Evolutionary conservation across 108 stramenopile genomes (phyloP).

Genomic region (Discostella pseudostelligera): DNA sequence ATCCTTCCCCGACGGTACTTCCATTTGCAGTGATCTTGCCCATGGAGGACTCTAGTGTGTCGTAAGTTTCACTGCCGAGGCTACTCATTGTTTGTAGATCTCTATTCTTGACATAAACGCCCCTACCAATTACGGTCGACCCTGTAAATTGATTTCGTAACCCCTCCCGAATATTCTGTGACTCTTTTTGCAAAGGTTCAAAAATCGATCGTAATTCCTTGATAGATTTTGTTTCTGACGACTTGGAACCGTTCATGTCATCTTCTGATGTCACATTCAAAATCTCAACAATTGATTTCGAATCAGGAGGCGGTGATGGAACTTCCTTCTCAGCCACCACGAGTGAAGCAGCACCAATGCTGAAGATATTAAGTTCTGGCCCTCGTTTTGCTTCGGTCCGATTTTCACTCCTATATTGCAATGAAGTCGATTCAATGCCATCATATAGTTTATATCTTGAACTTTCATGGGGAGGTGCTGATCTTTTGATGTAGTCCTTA

Average conservation of each 20-base stretch:
- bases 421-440: too few relatives aligned
- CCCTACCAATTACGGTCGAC: constrained; percentile 4
- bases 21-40: constrained; percentile 10
- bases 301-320: not conserved
- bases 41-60: constrained; percentile 14
- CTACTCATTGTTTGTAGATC: constrained; percentile 23
- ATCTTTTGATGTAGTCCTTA: not conserved
- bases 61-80: constrained; percentile 21
- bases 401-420: not conserved
- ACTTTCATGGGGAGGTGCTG: too few relatives aligned
- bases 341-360: not conserved
- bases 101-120: constrained; percentile 16
- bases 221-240: constrained; percentile 10
- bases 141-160: not conserved
- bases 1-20: constrained; percentile 12
- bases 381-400: not conserved
- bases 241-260: not conserved
- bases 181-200: constrained; percentile 11
- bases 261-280: constrained; percentile 9
- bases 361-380: not conserved
- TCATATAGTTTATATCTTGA: too few relatives aligned
- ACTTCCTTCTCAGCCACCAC: not conserved
- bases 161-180: not conserved
- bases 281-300: not conserved
- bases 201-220: constrained; percentile 23